Percentiles rank a stretch among this genome's conserved stretches.
These are phyloP conservation scores for Guadua angustifolia DNA, from an alignment of 176 grass and related monocot species.

Conservation along the genomic window DNA sequence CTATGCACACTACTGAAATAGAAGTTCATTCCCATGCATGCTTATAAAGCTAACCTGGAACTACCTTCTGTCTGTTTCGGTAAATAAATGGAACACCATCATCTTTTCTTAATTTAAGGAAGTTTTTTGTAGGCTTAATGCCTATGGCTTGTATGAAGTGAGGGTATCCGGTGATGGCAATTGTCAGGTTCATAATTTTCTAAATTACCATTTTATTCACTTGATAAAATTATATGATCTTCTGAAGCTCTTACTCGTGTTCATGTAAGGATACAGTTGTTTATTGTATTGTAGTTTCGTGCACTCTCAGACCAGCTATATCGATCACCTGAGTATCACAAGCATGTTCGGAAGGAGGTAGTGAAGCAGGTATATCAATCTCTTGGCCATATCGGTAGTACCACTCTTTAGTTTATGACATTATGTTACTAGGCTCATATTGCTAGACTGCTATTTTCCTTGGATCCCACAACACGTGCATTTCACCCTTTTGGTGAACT, in stretches of 20 bases:
- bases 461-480: slow-evolving; percentile 6
- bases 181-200: slow-evolving; percentile 74
- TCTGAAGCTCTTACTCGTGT: slow-evolving; percentile 15
- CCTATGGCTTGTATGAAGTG: slow-evolving; percentile 84
- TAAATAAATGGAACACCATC: slow-evolving; percentile 10
- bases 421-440: slow-evolving; percentile 18
- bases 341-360: slow-evolving; percentile 91
- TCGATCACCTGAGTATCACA: slow-evolving; percentile 85
- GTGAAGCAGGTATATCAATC: slow-evolving; percentile 81
- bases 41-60: slow-evolving; percentile 8
- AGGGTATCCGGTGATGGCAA: slow-evolving; percentile 95
- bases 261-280: slow-evolving; percentile 25
- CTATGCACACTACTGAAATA: neutral
- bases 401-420: slow-evolving; percentile 24
- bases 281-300: slow-evolving; percentile 71
- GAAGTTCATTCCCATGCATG: neutral
- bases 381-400: neutral
- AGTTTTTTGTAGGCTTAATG: slow-evolving; percentile 75
- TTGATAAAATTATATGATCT: slow-evolving; percentile 24
- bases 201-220: slow-evolving; percentile 21
- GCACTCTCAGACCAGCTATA: slow-evolving; percentile 97
- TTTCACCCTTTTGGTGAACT: neutral
- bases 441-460: slow-evolving; percentile 9
- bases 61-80: slow-evolving; percentile 31
- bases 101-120: too few species aligned